A percentile compares a stretch with the other conserved stretches of the same genome.
These are phyloP conservation scores for Diaporthe nobilis DNA, from an alignment of 2,329 filamentous ascomycete species.

Conservation along the genomic window DNA sequence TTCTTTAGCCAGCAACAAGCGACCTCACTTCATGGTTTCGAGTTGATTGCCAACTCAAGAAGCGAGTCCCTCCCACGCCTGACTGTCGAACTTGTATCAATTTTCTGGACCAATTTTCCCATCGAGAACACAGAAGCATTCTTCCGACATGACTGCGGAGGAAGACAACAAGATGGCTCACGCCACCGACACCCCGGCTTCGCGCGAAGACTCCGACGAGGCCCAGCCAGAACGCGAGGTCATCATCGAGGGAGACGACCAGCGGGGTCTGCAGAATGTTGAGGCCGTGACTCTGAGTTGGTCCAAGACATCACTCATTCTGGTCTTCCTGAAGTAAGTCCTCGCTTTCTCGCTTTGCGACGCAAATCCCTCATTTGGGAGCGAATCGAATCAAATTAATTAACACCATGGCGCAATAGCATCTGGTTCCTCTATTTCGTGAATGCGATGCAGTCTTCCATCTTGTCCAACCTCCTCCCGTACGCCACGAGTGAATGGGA, in stretches of 20 bases:
- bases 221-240: not conserved
- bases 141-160: slow-evolving; percentile 17
- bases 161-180: slow-evolving; percentile 28
- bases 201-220: slow-evolving; percentile 16
- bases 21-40: not conserved
- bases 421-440: slow-evolving; percentile 67
- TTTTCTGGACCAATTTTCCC: not conserved
- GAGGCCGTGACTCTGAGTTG: slow-evolving; percentile 46
- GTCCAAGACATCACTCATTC: slow-evolving; percentile 42
- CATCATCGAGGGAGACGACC: slow-evolving; percentile 39
- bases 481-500: slow-evolving; percentile 66
- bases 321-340: slow-evolving; percentile 52
- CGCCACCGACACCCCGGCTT: slow-evolving; percentile 30
- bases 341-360: not conserved
- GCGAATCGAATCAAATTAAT: not conserved
- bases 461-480: slow-evolving; percentile 57
- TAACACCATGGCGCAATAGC: slow-evolving; percentile 47
- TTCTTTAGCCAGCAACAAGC: not conserved
- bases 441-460: slow-evolving; percentile 62
- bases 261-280: slow-evolving; percentile 46
- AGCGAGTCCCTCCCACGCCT: not conserved
- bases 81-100: not conserved
- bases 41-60: not conserved
- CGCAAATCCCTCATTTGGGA: not conserved
- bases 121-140: not conserved